Conservation (phyloP, 495 filamentous ascomycete genomes). For the Talaromyces proteolyticus region DNA sequence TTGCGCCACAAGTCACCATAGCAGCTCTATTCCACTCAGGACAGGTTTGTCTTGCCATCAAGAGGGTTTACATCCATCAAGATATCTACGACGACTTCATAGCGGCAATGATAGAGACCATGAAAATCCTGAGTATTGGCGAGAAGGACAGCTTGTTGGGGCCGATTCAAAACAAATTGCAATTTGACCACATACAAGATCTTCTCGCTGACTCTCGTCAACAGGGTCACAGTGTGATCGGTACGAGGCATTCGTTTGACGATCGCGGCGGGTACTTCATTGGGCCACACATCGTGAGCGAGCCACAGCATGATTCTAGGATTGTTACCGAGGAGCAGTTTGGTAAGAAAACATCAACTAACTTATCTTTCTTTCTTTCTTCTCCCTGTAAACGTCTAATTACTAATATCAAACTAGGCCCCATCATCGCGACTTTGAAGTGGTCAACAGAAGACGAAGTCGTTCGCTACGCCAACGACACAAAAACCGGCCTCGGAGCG, state of each 20-base stretch:
- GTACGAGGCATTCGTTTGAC: constrained; percentile 25
- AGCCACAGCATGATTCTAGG: constrained; percentile 40
- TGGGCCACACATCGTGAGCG: constrained; percentile 44
- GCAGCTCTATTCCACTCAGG: constrained; percentile 52
- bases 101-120: constrained; percentile 41
- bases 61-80: constrained; percentile 61
- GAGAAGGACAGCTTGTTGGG: constrained; percentile 9
- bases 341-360: constrained; percentile 7
- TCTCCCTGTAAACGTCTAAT: no score
- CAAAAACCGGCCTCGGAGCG: constrained; percentile 40
- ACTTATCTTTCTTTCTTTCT: no score
- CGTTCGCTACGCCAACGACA: constrained; percentile 42
- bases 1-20: constrained; percentile 44
- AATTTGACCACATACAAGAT: constrained; percentile 41
- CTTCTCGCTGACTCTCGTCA: constrained; percentile 35
- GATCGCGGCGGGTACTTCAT: constrained; percentile 36
- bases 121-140: constrained; percentile 39
- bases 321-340: constrained; percentile 36
- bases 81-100: constrained; percentile 54
- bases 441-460: constrained; percentile 47
- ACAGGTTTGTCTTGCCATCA: constrained; percentile 49
- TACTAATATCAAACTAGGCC: constrained; percentile 16
- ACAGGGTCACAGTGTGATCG: constrained; percentile 38
- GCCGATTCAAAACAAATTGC: constrained; percentile 46
- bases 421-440: constrained; percentile 39